Evolutionary conservation across 768 basidiomycete species (phyloP), one percentile per base, ranked within the genome.

Genomic region (Floccularia luteovirens): DNA sequence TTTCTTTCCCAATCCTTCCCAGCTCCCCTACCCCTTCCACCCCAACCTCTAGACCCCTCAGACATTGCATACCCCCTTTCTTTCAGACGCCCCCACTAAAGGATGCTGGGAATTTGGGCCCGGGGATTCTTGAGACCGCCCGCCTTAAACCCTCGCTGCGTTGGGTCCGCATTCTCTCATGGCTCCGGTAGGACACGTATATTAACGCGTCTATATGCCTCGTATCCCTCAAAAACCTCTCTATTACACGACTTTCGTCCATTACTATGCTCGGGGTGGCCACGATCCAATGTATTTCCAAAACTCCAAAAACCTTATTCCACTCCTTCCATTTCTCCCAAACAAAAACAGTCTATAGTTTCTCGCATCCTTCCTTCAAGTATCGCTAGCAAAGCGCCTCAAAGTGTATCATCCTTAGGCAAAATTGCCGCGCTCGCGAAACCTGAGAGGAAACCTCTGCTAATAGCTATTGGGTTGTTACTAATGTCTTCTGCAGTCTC

Each of bases 401-500:
- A 68, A 32, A 67, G 67, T 31, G 58, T 69, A 6, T 79, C 86
- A 1, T 88, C 84, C 1, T 72, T 90, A 44, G 66, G 71, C 46
- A 87, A 88, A 57, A 79, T 97, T 24, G 48, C 84, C 8, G 63
- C 79, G 1, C 76, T 98, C 28, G 90, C 91, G 0, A 79, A 66
- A 52, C 86, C 90, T 1, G 94, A 98, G 62, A 70, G 68, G 51
- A 87, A 79, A 47, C 80, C 87, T 1, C 68, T 96, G 6, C 54
- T 74, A 0, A 69, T 80, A 31, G 92, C 92, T 5, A 67, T 92
- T 33, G 85, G 83, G 0, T 62, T 94, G 46, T 69, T 97, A 5
- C 58, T 93, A 12, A 70, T 90, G n/a, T 94, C 92, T 0, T 90
- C 90, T 6, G 67, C 84, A 2, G 88, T 99, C 16, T 87, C 90